phyloP scores from a whole-genome alignment of 495 filamentous ascomycete genomes.

The Neurospora terricola region DNA sequence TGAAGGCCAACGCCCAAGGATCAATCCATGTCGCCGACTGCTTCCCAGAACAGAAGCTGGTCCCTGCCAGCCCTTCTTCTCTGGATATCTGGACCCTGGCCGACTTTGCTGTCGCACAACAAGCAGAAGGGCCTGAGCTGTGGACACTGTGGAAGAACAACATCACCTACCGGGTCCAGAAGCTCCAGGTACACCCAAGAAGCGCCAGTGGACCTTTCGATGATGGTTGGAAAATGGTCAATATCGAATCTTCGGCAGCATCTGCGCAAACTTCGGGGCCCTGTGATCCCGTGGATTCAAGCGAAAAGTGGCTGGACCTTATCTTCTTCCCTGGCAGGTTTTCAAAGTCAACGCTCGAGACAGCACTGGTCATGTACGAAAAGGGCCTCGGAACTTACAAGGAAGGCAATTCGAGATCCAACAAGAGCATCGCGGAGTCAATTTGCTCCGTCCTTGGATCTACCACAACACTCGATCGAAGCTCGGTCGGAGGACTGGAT shows the following conservation, averaged over 20 bases:
- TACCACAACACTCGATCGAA: constrained; percentile 50
- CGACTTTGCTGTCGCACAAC: constrained; percentile 58
- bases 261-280: constrained; percentile 43
- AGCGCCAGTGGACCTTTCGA: constrained; percentile 48
- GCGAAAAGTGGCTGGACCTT: constrained; percentile 60
- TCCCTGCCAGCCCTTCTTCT: constrained; percentile 58
- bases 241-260: constrained; percentile 49
- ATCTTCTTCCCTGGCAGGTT: constrained; percentile 77
- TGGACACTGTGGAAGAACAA: constrained; percentile 90
- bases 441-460: constrained; percentile 61
- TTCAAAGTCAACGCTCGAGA: constrained; percentile 65
- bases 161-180: constrained; percentile 62
- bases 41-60: constrained; percentile 49
- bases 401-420: constrained; percentile 27
- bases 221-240: constrained; percentile 62
- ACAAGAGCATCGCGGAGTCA: constrained; percentile 49
- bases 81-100: constrained; percentile 79
- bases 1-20: constrained; percentile 52
- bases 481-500: constrained; percentile 55
- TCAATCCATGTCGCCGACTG: constrained; percentile 59
- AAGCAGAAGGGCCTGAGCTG: constrained; percentile 42
- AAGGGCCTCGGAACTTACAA: constrained; percentile 40
- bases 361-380: constrained; percentile 66
- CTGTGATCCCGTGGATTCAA: constrained; percentile 53
- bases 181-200: constrained; percentile 26